Evolutionary conservation across 1,139 yeast genomes (phyloP), one percentile per base, ranked within the genome.

Genomic region (Blastobotrys capitulatus): DNA sequence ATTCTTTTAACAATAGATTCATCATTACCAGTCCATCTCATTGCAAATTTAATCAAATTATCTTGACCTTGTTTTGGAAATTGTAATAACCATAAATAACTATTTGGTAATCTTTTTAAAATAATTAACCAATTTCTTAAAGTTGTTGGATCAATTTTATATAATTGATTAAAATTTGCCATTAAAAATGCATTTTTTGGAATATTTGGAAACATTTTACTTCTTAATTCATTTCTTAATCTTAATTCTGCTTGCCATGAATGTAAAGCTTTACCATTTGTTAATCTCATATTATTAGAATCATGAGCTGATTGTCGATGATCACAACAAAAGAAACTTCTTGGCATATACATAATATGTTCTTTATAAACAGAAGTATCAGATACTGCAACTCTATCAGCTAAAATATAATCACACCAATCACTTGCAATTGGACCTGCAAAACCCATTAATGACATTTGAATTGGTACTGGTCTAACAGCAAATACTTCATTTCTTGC

Each of bases 401-500:
- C 68, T 10, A 65, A 52, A 18, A 65, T 48, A 44, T 65, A 65
- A 46, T 65, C 69, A 43, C 61, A 57, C 69, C 69, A 65, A 19
- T 57, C 60, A 7, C 64, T 66, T 2, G 68, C 69, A 51, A 65
- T 52, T 13, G 67, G 60, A 2, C 70, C 69, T 2, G 70, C 69
- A 52, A 65, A 66, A 4, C 70, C 70, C 67, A 66, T 64, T 12
- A 66, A 53, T 2, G 67, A 53, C 10, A 66, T 52, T 42, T 64
- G 67, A n/a, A 66, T 53, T 2, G 70, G 70, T 32, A 65, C 62
- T 5, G 68, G 66, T 9, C 69, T 52, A 12, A 63, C 58, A 2
- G 69, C 68, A 52, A 66, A 66, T 2, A 66, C 57, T 48, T 66
- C 70, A 42, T 65, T 66, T 7, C 68, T 52, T 2, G 69, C 66